Evolutionary conservation across 1,139 yeast species (phyloP), one percentile per base, ranked within the genome.

Genomic region (Suhomyces kunorum): DNA sequence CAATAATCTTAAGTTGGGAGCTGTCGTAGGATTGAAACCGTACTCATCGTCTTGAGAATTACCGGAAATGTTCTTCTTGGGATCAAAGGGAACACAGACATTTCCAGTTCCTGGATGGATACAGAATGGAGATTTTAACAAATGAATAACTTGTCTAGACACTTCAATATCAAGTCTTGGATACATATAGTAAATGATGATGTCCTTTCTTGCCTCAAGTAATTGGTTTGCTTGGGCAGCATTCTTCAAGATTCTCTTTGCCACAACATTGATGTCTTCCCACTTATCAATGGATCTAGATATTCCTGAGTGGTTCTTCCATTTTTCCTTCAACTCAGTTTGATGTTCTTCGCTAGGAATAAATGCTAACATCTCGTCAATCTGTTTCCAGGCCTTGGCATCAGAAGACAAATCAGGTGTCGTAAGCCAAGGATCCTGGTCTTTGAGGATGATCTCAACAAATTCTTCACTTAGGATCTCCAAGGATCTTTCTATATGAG

Each of bases 61-160:
- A n/a, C 56, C 61, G 2, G 67, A 58, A 22, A 70, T 51, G 47
- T 76, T 51, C 56, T 59, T 26, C 49, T 56, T 16, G 1, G 87
- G 80, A 55, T 83, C 87, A 53, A 92, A 89, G 0, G 98, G 97
- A 6, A 94, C 97, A 78, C 98, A 92, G 4, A 92, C 87, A 53
- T 89, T 86, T n/a, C 97, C 98, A 0, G 99, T 94, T 6, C 89
- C 83, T 1, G 99, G 99, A 59, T 92, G 99, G 35, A 92, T 83
- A 69, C 98, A 92, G 61, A 94, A 92, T n/a, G 99, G 99, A 1
- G 98, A 86, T 59, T 92, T 92, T 54, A 92, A 77, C 66, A 92
- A 82, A 68, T 92, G 99, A 63, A 83, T 87, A 52, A 90, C 72
- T 60, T 87, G 95, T 51, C 84, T 78, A 8, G 98, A 86, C 30